Evolutionary conservation across 768 basidiomycete genomes (phyloP).

Genomic region (Boletus insuetus): DNA sequence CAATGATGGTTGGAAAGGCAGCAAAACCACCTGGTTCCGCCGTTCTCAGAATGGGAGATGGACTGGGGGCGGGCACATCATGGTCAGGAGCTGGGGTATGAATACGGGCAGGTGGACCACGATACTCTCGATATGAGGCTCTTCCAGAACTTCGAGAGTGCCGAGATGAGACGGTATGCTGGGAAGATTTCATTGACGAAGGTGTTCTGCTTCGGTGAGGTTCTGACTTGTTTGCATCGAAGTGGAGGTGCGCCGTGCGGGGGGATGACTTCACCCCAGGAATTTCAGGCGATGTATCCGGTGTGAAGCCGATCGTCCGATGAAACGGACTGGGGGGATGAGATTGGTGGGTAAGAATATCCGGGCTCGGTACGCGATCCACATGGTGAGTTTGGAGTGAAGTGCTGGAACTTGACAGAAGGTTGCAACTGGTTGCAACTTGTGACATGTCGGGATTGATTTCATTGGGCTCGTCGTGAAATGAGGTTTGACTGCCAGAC

Average conservation of each 20-base stretch:
- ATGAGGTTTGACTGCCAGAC: conserved; percentile 9
- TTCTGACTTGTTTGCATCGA: background rate
- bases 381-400: background rate
- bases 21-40: background rate
- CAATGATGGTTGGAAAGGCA: background rate
- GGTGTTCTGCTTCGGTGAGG: conserved; percentile 8
- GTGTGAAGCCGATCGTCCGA: background rate
- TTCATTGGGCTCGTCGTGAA: conserved; percentile 16
- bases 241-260: background rate
- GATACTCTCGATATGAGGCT: conserved; percentile 21
- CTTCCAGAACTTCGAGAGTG: conserved; percentile 21
- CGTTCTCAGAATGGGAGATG: background rate
- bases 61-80: background rate
- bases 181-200: conserved; percentile 14
- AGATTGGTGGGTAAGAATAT: background rate
- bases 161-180: conserved; percentile 12
- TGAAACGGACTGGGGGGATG: conserved; percentile 1
- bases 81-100: conserved; percentile 4
- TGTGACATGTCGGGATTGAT: background rate
- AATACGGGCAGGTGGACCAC: conserved; percentile 10
- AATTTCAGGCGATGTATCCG: background rate
- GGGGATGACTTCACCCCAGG: background rate
- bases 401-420: background rate
- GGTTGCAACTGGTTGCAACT: background rate
- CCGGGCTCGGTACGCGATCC: background rate